A percentile compares a stretch with the other conserved stretches of the same genome.
phyloP scores from a whole-genome alignment of 1,139 yeast species.

The Geotrichum candidum region DNA sequence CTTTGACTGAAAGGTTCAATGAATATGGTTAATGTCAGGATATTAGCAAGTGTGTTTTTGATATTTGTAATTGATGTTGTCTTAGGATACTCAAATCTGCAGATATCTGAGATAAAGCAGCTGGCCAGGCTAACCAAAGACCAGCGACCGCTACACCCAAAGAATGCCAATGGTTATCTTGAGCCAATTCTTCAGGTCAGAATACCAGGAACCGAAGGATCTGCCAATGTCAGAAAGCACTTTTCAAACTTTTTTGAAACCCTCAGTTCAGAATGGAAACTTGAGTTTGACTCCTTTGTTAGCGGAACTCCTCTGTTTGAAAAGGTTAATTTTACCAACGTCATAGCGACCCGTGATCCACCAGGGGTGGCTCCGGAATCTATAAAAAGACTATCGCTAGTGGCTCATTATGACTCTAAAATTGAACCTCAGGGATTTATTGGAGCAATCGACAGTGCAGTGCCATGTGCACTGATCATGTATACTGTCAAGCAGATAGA shows the following conservation, averaged over 20 bases:
- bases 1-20: not conserved
- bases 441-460: conserved; percentile 57
- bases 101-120: conserved; percentile 17
- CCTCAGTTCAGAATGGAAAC: conserved; percentile 35
- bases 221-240: conserved; percentile 38
- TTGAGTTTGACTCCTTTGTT: conserved; percentile 39
- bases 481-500: conserved; percentile 40
- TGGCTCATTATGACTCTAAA: conserved; percentile 54
- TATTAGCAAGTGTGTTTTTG: not conserved
- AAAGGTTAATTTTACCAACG: conserved; percentile 42
- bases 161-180: conserved; percentile 26
- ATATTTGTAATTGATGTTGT: not conserved
- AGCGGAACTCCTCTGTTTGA: conserved; percentile 36
- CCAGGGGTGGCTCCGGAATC: conserved; percentile 24
- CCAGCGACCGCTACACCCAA: conserved; percentile 20
- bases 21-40: not conserved
- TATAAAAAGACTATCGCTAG: conserved; percentile 39
- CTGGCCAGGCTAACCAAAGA: not conserved
- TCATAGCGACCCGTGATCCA: conserved; percentile 37
- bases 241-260: conserved; percentile 28
- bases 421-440: conserved; percentile 46
- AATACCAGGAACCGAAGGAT: conserved; percentile 43
- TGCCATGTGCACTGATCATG: conserved; percentile 48
- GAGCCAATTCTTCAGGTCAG: conserved; percentile 36
- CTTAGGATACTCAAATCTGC: conserved; percentile 8